Evolutionary conservation across 257 asterid species (phyloP), one percentile per base, ranked within the genome.

Genomic region (Ilex asprella): DNA sequence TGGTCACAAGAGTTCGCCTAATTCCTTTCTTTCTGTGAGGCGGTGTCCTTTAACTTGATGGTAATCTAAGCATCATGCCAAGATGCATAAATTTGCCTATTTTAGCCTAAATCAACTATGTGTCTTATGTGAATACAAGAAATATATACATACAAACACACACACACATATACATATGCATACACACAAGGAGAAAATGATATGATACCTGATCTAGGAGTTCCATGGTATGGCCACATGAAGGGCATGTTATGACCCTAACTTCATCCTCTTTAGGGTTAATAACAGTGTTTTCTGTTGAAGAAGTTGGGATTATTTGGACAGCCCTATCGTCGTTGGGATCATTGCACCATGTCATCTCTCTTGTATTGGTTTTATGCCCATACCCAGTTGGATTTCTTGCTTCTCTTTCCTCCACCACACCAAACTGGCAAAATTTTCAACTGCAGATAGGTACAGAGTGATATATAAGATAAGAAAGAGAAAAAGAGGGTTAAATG

Each of bases 311-410:
- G 41, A 81, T 62, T 30, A 81, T 77, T 54, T 82, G 86, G 16
- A 83, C 76, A 54, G 76, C 43, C 5, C 62, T 50, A 55, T 73
- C 73, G 52, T 70, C 64, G 16, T 13, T 58, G 39, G 80, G 65
- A 65, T 70, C 63, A 66, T 64, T 68, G 12, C 74, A 76, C 94
- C 95, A 88, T 75, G 81, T 78, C 95, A 83, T 88, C 58, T 77
- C 79, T 84, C 54, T 75, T 49, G 39, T 59, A 9, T 57, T 60
- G 10, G 27, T 71, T 72, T 77, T 81, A 64, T 52, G 51, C 81
- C 78, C 89, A 79, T 84, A 70, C 85, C 84, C 70, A 61, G 3
- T 47, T 65, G 69, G 82, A 74, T 31, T 63, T 75, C 57, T 72
- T 63, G 66, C 65, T 55, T 46, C 15, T 8, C 13, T 31, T 62